Evolutionary conservation across 257 asterid species (phyloP).

Genomic region (Thymus mandschuricus): DNA sequence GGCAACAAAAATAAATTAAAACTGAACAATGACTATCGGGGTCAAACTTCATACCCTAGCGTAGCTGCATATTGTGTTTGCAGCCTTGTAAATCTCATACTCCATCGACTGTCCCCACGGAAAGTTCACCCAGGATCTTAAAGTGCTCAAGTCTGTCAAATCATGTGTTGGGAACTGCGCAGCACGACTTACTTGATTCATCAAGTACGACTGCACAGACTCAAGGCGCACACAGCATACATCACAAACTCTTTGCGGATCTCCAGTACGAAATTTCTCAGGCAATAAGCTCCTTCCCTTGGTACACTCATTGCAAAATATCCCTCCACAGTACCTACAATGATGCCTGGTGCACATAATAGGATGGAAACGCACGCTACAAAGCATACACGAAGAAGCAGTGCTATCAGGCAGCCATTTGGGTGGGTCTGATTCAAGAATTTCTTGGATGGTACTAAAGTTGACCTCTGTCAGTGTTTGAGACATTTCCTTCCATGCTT

Average conservation of each 20-base stretch:
- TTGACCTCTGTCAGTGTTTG: conserved; percentile 84
- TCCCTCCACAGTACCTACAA: conserved; percentile 94
- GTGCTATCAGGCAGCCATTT: conserved; percentile 98
- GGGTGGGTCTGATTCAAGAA: conserved; percentile 91
- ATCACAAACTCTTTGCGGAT: conserved; percentile 95
- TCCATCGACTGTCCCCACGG: conserved; percentile 99
- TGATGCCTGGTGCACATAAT: conserved; percentile 98
- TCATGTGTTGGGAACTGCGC: conserved; percentile 92
- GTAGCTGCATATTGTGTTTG: conserved; percentile 80
- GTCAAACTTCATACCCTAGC: conserved; percentile 51
- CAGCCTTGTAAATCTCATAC: conserved; percentile 92
- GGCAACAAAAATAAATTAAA: not conserved
- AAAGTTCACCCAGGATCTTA: conserved; percentile 97
- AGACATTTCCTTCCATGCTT: conserved; percentile 97
- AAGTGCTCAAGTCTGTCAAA: conserved; percentile 92
- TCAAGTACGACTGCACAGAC: conserved; percentile 83
- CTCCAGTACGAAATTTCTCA: conserved; percentile 64
- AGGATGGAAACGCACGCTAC: conserved; percentile 88
- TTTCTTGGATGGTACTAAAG: conserved; percentile 61
- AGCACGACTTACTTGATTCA: conserved; percentile 91
- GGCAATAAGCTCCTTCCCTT: conserved; percentile 94
- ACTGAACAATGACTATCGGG: not conserved
- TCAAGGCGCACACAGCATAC: conserved; percentile 94
- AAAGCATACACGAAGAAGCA: conserved; percentile 90
- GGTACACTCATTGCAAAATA: conserved; percentile 86